Evolutionary conservation across 2,329 filamentous ascomycete genomes (phyloP), one percentile per base, ranked within the genome.

Genomic region (Xylariaceae sp.): DNA sequence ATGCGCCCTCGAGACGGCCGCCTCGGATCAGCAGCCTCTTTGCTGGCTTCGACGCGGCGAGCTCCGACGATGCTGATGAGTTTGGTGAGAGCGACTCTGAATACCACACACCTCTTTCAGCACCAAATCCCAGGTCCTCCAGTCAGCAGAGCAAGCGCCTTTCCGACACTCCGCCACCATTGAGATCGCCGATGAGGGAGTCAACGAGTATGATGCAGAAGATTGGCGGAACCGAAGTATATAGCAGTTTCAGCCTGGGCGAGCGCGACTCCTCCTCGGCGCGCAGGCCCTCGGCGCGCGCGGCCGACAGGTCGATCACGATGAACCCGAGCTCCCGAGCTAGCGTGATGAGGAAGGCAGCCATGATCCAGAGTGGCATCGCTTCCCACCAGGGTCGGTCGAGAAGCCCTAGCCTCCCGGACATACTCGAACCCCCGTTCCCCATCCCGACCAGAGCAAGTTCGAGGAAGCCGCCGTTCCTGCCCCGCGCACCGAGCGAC

Each of bases 391-490:
- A 72, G 38, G 64, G 68, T 29, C 72, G 76, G 22, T 68, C 80
- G 8, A 65, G 75, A 39, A 87, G 77, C 51, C 79, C 81, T 30
- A 86, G 71, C 54, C 59, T 77, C 33, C 69, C 65, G 31, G 86
- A 77, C 39, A 40, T 64, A 35, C 63, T 57, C 19, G 68, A 76
- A 33, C 89, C 92, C 18, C 92, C 92, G 1, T 95, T 94, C 64
- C 89, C 92, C 0, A 94, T 98, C 5, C 92, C 92, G 0, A 81
- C 80, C 3, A 72, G 92, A 36, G 84, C 86, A 19, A 96, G 90
- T 59, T 98, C 89, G 5, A 77, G 88, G 39, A 80, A 82, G 49
- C 72, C 80, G 15, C 74, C 77, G 1, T 60, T 78, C 39, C 80
- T 73, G 45, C 65, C 72, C 32, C 88, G 83, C 53, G 66, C 68